Evolutionary conservation across 2,329 filamentous ascomycete genomes (phyloP).

Genomic region (Penicillium freii): DNA sequence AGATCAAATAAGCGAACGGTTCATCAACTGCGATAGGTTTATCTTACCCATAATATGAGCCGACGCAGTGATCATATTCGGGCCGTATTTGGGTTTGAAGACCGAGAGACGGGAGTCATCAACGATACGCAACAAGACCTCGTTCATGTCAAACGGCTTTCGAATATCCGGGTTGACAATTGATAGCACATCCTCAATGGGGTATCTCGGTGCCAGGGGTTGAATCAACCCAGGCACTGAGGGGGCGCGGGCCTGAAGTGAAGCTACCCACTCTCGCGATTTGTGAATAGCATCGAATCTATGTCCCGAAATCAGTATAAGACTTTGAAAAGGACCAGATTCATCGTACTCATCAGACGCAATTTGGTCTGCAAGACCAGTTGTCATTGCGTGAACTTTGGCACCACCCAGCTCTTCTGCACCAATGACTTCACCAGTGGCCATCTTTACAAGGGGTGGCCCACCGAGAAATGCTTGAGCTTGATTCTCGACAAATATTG

Average conservation of each 20-base stretch:
- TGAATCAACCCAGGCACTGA: constrained; percentile 1
- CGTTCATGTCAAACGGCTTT: constrained; percentile 40
- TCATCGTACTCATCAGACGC: constrained; percentile 41
- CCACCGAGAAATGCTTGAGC: constrained; percentile 48
- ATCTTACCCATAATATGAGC: constrained; percentile 39
- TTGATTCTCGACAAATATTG: constrained; percentile 45
- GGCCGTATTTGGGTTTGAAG: constrained; percentile 45
- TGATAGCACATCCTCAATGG: constrained; percentile 38
- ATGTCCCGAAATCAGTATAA: background rate
- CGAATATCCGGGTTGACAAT: constrained; percentile 43
- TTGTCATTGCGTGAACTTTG: constrained; percentile 41
- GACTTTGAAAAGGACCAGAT: background rate
- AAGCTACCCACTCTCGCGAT: constrained; percentile 39
- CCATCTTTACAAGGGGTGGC: constrained; percentile 48
- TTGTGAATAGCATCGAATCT: constrained; percentile 45
- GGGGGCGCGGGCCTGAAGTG: constrained; percentile 16
- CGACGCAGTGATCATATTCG: constrained; percentile 40
- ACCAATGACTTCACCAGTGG: constrained; percentile 45
- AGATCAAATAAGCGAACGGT: no score
- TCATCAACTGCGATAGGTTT: no score
- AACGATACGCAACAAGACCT: constrained; percentile 44
- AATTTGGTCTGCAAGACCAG: constrained; percentile 47
- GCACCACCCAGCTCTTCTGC: constrained; percentile 47
- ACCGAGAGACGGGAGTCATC: constrained; percentile 41
- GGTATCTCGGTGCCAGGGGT: constrained; percentile 32